These are phyloP conservation scores for Pinus albicaulis DNA, from an alignment of 75 land plant genomes.

Conservation along the genomic window DNA sequence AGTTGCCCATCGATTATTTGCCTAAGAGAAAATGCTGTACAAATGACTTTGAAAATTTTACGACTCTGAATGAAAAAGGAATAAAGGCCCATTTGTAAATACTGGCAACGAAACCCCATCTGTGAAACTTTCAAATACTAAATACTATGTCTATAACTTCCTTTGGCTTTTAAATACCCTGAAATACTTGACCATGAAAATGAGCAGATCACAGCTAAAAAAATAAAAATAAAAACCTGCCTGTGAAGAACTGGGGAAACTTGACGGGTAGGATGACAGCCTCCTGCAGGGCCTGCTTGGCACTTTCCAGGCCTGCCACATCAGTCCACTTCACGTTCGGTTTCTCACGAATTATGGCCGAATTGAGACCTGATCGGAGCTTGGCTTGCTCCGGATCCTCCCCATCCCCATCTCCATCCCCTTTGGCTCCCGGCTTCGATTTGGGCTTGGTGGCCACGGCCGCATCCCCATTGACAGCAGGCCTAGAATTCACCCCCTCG, in stretches of 20 bases:
- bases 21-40: too few relatives aligned
- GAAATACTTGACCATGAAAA: too few relatives aligned
- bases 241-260: conserved; percentile 99
- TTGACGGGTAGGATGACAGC: conserved; percentile 99
- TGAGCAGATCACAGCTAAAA: too few relatives aligned
- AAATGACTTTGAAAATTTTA: too few relatives aligned
- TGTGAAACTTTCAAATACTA: too few relatives aligned
- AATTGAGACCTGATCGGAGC: conserved; percentile 87
- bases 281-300: conserved; percentile 98
- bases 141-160: too few relatives aligned
- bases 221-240: conserved; percentile 17
- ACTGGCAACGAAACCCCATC: too few relatives aligned
- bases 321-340: conserved; percentile 95
- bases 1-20: too few relatives aligned
- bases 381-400: conserved; percentile 94
- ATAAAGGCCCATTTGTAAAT: too few relatives aligned
- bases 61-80: too few relatives aligned
- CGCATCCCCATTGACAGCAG: conserved; percentile 77
- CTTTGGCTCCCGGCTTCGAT: conserved; percentile 64
- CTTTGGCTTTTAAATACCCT: too few relatives aligned
- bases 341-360: conserved; percentile 93
- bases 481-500: conserved; percentile 60
- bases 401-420: conserved; percentile 66
- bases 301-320: conserved; percentile 97
- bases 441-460: conserved; percentile 84